These are phyloP conservation scores for Fusarium ambrosium DNA, from an alignment of 2,329 filamentous ascomycete genomes.

Conservation along the genomic window DNA sequence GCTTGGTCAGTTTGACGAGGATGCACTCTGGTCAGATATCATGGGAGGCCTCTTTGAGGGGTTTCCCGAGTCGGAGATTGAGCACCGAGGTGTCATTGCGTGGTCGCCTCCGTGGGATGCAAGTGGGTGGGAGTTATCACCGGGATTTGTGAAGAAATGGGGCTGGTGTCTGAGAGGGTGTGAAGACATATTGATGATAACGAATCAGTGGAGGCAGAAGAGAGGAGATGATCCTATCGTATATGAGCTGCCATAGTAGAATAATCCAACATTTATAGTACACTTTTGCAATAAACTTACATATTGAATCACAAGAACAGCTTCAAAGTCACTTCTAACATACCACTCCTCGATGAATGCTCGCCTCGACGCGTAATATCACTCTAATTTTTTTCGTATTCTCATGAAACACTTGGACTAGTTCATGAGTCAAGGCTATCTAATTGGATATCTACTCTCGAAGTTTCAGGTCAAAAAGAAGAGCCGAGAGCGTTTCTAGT, in stretches of 20 bases:
- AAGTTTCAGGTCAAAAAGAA: not conserved
- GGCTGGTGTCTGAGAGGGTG: constrained; percentile 32
- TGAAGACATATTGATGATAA: constrained; percentile 21
- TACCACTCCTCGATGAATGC: too few relatives aligned
- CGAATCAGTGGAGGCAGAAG: constrained; percentile 35
- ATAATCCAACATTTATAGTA: too few relatives aligned
- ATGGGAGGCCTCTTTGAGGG: constrained; percentile 60
- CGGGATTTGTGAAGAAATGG: constrained; percentile 41
- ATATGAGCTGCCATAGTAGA: not conserved
- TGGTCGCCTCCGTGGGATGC: constrained; percentile 52
- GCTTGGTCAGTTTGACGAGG: constrained; percentile 56
- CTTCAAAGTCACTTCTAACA: too few relatives aligned
- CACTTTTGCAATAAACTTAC: too few relatives aligned
- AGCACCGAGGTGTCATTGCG: constrained; percentile 56
- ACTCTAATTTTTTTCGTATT: not conserved
- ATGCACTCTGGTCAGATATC: constrained; percentile 59
- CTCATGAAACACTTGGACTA: not conserved
- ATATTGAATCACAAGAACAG: too few relatives aligned
- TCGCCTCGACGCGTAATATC: too few relatives aligned
- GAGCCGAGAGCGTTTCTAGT: not conserved
- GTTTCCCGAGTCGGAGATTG: constrained; percentile 58
- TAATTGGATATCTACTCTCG: not conserved
- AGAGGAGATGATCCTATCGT: constrained; percentile 26
- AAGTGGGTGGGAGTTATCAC: constrained; percentile 40
- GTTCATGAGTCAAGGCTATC: not conserved